Base-by-base conservation (phyloP, 805 yeast genomes). In the Myxozyma lipomycoides region DNA sequence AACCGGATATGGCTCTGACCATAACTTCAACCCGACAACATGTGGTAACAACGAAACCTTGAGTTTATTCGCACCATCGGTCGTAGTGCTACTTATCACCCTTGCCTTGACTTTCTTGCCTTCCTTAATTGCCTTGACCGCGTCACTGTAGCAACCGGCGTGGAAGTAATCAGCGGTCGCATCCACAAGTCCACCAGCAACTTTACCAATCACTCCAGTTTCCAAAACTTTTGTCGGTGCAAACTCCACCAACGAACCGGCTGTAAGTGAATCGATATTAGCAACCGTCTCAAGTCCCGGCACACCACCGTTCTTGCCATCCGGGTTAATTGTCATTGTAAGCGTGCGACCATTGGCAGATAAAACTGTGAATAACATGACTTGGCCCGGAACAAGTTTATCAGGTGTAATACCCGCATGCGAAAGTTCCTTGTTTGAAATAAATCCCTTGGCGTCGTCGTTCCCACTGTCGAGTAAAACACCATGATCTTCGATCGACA, bases 401-500 rank as follows among this genome's bases (percentile, higher is more conserved):
- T 70, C 74, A 5, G 70, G 53, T n/a, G 70, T 66, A 24, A 72
- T 47, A 3, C 64, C 70, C 15, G 75, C 72, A 45, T 51, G 41
- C 34, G 65, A 62, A 45, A 84, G 68, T 51, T 84, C 91, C 58
- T 83, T 84, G 57, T 78, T 82, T 1, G 95, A 77, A 43, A 90
- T 72, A 67, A 91, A 90, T 1, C 95, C 96, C 25, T 79, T 70
- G 32, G 32, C 32, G 4, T 74, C 77, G 6, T 67, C 67, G 45
- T 75, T 64, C 30, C 97, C 97, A 36, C 84, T 67, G 60, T 83
- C 84, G 39, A 91, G 69, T 49, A 86, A 78, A 22, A 81, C 77
- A 69, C 98, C 98, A 66, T 88, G 96, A 66, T 93, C 99, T 74
- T 93, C 98, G 22, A 86, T 69, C 42, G 95, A 83, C 55, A 74